phyloP scores from a whole-genome alignment of 108 stramenopile genomes.

The Cyclostephanos tholiformis region DNA sequence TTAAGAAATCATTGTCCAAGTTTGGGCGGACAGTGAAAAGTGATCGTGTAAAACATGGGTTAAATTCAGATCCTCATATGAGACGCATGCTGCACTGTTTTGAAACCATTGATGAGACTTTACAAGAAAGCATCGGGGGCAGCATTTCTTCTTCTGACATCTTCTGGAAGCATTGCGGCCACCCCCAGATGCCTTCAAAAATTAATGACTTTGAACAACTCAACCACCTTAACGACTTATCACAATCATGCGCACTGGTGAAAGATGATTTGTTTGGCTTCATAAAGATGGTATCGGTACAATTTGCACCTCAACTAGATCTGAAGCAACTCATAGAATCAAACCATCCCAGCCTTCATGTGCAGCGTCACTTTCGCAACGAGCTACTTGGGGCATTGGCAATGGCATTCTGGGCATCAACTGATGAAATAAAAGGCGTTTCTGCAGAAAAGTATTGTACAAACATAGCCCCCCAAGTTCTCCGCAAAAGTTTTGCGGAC shows the following conservation, averaged over 20 bases:
- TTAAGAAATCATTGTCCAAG: conserved; percentile 57
- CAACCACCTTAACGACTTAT: conserved; percentile 38
- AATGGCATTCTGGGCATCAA: conserved; percentile 78
- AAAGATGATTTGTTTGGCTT: conserved; percentile 51
- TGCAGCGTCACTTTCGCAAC: conserved; percentile 34
- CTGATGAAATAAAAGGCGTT: conserved; percentile 60
- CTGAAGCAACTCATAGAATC: conserved; percentile 47
- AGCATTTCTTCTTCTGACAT: conserved; percentile 46
- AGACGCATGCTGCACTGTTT: conserved; percentile 45
- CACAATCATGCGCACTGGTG: conserved; percentile 43
- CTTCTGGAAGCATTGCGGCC: conserved; percentile 77
- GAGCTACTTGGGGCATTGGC: conserved; percentile 77
- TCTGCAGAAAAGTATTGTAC: conserved; percentile 22
- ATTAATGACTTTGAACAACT: conserved; percentile 57
- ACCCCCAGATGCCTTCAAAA: conserved; percentile 67
- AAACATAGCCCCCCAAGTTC: conserved; percentile 26
- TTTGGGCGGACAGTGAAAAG: conserved; percentile 5
- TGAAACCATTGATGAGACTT: conserved; percentile 51
- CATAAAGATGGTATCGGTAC: conserved; percentile 41
- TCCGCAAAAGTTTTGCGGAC: conserved; percentile 26
- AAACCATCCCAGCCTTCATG: conserved; percentile 69
- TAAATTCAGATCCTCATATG: background rate
- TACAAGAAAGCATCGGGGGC: conserved; percentile 52
- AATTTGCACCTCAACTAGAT: conserved; percentile 29
- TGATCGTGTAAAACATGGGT: background rate